Base-by-base conservation (phyloP, 495 filamentous ascomycete genomes). In the Penicillium cataractarum region DNA sequence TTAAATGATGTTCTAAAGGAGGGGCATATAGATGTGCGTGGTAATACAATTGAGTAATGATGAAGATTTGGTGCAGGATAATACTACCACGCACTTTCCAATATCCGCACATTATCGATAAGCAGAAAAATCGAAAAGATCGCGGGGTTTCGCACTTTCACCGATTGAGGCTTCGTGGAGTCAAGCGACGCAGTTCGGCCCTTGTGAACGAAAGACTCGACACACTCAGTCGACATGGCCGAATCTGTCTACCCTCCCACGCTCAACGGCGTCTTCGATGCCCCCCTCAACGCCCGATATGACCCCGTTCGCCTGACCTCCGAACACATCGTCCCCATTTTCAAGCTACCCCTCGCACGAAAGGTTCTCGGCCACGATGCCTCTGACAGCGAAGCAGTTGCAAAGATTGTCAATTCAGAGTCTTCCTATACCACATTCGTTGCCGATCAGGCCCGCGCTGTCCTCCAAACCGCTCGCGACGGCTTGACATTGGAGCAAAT, bases 401-500 rank as follows among this genome's bases (percentile, higher is more conserved):
- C 60, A 21, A 66, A 71, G 32, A 61, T 82, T 26, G 58, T 67
- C 22, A 56, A 56, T 1, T 70, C 63, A n/a, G 69, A 75, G 24
- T 67, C 65, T 19, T 76, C 76, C n/a, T 82, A 77, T 54, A 80
- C 77, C 12, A 56, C 58, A 17, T 76, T 78, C 27, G 62, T 82
- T 29, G 67, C 74, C 10, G 68, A 71, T 7, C 65, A 74, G 46
- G 67, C 72, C 6, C 71, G 72, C 48, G 63, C 71, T 5, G 58
- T 65, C 22, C 66, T 74, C 4, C 60, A 74, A 50, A 49, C 67
- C 31, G 55, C 58, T 0, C 51, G 24, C 49, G 68, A 74, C 48
- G 77, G 64, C 21, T 55, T 74, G 33, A 73, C 71, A 8, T 6
- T 58, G 9, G 68, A 74, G 57, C 72, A 77, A 66, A 71, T 66